These are phyloP conservation scores for Pleomassaria siparia DNA, from an alignment of 2,329 filamentous ascomycete genomes.

Conservation along the genomic window DNA sequence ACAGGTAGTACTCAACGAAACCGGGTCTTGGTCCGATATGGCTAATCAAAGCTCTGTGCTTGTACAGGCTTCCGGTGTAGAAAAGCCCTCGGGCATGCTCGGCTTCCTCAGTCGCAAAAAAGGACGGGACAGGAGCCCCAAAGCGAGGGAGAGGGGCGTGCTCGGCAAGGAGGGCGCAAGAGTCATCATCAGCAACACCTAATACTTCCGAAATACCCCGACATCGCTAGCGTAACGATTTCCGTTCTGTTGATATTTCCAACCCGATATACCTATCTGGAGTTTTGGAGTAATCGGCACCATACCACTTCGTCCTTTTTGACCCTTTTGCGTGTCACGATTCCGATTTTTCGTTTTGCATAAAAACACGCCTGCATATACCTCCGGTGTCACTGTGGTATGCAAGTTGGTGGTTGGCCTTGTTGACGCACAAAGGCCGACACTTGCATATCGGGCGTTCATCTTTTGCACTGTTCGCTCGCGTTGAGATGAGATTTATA, in stretches of 20 bases:
- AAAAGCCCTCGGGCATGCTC: conserved; percentile 76
- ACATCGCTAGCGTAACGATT: conserved; percentile 30
- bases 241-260: conserved; percentile 24
- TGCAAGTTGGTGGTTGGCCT: conserved; percentile 11
- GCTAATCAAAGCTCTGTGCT: conserved; percentile 80
- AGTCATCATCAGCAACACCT: conserved; percentile 51
- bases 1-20: conserved; percentile 86
- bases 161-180: conserved; percentile 92
- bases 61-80: conserved; percentile 44
- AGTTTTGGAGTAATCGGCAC: conserved; percentile 27
- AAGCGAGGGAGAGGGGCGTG: conserved; percentile 90
- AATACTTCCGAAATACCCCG: conserved; percentile 12
- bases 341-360: conserved; percentile 10
- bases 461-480: conserved; percentile 1
- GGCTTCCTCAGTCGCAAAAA: conserved; percentile 89
- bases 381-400: conserved; percentile 1
- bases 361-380: conserved; percentile 12
- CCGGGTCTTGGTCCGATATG: conserved; percentile 88
- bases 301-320: conserved; percentile 20
- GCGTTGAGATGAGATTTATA: background rate
- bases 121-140: conserved; percentile 86
- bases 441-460: conserved; percentile 4
- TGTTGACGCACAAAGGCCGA: conserved; percentile 4
- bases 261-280: conserved; percentile 28
- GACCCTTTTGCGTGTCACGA: conserved; percentile 4